Evolutionary conservation across 345 rosid genomes (phyloP).

Genomic region (Salix dunnii): DNA sequence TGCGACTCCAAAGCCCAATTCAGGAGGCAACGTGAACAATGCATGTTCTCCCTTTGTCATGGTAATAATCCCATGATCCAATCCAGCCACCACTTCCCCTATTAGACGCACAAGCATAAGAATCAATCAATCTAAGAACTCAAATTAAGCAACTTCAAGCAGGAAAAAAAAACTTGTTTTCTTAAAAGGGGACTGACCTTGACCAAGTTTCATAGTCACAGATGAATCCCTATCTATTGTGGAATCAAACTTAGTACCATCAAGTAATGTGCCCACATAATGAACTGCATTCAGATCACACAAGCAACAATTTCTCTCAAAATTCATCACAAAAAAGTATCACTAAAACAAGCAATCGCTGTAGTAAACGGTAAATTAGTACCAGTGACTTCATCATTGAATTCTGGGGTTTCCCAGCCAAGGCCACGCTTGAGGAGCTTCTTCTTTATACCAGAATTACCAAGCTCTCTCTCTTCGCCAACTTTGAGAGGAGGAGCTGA

Average conservation of each 20-base stretch:
- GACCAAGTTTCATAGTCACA: conserved; percentile 42
- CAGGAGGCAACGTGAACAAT: conserved; percentile 52
- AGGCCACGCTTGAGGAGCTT: conserved; percentile 49
- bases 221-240: conserved; percentile 41
- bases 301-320: neutral
- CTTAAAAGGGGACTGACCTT: conserved; percentile 26
- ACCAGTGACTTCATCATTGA: conserved; percentile 55
- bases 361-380: neutral
- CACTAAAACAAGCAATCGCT: neutral
- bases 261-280: conserved; percentile 46
- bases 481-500: conserved; percentile 61
- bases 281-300: conserved; percentile 39
- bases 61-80: conserved; percentile 47
- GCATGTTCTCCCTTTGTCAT: conserved; percentile 58
- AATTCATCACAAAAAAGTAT: neutral
- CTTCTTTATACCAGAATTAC: conserved; percentile 37
- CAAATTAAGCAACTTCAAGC: neutral
- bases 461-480: conserved; percentile 52
- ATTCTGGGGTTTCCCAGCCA: conserved; percentile 56
- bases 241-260: conserved; percentile 46
- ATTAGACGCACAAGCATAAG: neutral
- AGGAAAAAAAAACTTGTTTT: neutral
- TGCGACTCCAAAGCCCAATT: conserved; percentile 39
- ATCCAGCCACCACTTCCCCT: conserved; percentile 47
- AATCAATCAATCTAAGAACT: neutral